Percentiles rank a stretch among this genome's conserved stretches.
These are phyloP conservation scores for Schizosaccharomyces octosporus DNA, from an alignment of 805 yeast species.

Conservation along the genomic window DNA sequence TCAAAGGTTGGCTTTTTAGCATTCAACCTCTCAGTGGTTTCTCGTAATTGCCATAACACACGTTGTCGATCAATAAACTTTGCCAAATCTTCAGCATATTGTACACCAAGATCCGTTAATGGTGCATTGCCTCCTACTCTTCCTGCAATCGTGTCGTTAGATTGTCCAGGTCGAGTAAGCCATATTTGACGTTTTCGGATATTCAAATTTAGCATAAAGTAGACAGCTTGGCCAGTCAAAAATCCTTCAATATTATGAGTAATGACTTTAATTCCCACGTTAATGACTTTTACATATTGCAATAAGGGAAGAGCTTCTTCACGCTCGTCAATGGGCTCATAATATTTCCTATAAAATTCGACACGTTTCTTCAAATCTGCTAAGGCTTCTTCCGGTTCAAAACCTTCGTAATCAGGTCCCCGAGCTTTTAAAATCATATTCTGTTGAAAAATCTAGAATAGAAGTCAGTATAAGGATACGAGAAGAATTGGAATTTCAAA, in stretches of 20 bases:
- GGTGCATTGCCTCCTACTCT: slow-evolving; percentile 90
- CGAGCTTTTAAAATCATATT: slow-evolving; percentile 68
- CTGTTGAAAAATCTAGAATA: slow-evolving; percentile 29
- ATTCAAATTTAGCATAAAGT: slow-evolving; percentile 85
- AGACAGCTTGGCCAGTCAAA: slow-evolving; percentile 75
- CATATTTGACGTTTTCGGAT: slow-evolving; percentile 79
- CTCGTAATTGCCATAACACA: neutral
- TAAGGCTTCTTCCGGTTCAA: slow-evolving; percentile 47
- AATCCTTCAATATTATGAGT: slow-evolving; percentile 73
- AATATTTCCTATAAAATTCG: slow-evolving; percentile 42
- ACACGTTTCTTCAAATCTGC: slow-evolving; percentile 53
- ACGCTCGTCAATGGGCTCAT: slow-evolving; percentile 46
- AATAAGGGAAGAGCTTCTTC: slow-evolving; percentile 30
- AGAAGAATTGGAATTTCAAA: slow-evolving; percentile 10
- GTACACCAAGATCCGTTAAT: slow-evolving; percentile 57
- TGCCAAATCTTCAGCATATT: slow-evolving; percentile 63
- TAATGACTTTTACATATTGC: slow-evolving; percentile 69
- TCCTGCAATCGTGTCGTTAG: slow-evolving; percentile 73
- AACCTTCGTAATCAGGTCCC: slow-evolving; percentile 54
- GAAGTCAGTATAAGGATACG: neutral
- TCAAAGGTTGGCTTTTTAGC: neutral
- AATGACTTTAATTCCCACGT: slow-evolving; percentile 69
- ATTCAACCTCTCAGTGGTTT: neutral
- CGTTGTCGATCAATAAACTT: slow-evolving; percentile 32
- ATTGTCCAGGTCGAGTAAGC: slow-evolving; percentile 90